Evolutionary conservation across 495 filamentous ascomycete genomes (phyloP).

Genomic region (Daldinia grandis): DNA sequence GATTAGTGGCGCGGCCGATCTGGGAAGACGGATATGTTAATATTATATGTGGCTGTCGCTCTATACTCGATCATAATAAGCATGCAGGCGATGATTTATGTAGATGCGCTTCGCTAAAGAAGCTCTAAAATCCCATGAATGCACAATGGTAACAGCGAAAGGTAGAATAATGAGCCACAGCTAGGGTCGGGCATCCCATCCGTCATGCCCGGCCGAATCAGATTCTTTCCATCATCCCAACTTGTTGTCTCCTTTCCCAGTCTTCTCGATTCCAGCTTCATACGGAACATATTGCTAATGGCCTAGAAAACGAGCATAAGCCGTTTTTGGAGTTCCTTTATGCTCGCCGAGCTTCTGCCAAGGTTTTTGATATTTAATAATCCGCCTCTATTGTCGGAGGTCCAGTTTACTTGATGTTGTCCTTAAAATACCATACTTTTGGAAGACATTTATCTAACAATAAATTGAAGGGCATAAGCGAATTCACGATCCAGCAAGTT

Average conservation of each 20-base stretch:
- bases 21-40: slow-evolving; percentile 1
- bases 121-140: slow-evolving; percentile 24
- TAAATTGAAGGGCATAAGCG: too few relatives aligned
- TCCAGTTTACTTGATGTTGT: slow-evolving; percentile 2
- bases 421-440: not conserved
- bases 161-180: slow-evolving; percentile 24
- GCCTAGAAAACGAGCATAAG: slow-evolving; percentile 22
- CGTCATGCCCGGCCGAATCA: slow-evolving; percentile 47
- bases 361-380: slow-evolving; percentile 14
- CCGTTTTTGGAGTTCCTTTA: slow-evolving; percentile 21
- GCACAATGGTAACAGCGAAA: slow-evolving; percentile 25
- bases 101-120: slow-evolving; percentile 35
- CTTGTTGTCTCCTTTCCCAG: slow-evolving; percentile 35
- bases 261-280: slow-evolving; percentile 28
- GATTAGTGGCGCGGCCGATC: slow-evolving; percentile 5
- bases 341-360: slow-evolving; percentile 15
- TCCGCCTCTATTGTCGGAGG: slow-evolving; percentile 13
- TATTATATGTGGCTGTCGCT: slow-evolving; percentile 15
- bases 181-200: slow-evolving; percentile 34
- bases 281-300: slow-evolving; percentile 23
- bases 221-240: slow-evolving; percentile 40
- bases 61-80: slow-evolving; percentile 19
- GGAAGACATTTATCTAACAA: too few relatives aligned
- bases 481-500: too few relatives aligned
- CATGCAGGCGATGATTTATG: slow-evolving; percentile 20